Conservation (phyloP, 257 asterid genomes). For the Rubia yunnanensis region DNA sequence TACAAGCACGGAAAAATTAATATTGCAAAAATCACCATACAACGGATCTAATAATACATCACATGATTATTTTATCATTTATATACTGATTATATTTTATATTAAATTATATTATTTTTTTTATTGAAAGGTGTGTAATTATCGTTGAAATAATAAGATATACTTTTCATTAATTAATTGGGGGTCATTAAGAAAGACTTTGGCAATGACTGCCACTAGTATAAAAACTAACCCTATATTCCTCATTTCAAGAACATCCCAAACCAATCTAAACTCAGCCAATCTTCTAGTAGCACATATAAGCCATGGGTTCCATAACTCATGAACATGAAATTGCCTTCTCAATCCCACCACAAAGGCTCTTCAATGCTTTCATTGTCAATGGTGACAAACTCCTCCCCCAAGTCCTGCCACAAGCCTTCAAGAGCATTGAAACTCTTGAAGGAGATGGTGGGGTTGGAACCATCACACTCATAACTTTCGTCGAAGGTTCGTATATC, state of each 20-base stretch:
- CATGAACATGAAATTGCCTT: conserved; percentile 15
- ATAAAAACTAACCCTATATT: not conserved
- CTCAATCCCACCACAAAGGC: conserved; percentile 19
- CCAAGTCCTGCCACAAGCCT: conserved; percentile 24
- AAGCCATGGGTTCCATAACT: not conserved
- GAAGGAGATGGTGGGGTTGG: conserved; percentile 37
- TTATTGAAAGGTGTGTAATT: no score
- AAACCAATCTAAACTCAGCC: no score
- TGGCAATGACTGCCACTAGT: not conserved
- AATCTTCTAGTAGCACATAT: no score
- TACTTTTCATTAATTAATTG: not conserved
- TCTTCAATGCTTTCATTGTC: conserved; percentile 29
- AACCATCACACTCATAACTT: conserved; percentile 19
- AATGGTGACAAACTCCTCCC: conserved; percentile 29
- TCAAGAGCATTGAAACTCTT: conserved; percentile 21
- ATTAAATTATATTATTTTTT: no score
- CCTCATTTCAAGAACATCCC: not conserved
- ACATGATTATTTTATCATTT: no score
- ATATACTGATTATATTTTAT: no score
- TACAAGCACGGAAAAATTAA: no score
- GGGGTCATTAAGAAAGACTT: no score
- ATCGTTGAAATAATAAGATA: no score
- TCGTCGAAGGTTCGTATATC: conserved; percentile 25
- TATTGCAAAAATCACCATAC: no score
- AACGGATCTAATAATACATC: no score